Evolutionary conservation across 345 rosid genomes (phyloP).

Genomic region (Gossypium thurberi): DNA sequence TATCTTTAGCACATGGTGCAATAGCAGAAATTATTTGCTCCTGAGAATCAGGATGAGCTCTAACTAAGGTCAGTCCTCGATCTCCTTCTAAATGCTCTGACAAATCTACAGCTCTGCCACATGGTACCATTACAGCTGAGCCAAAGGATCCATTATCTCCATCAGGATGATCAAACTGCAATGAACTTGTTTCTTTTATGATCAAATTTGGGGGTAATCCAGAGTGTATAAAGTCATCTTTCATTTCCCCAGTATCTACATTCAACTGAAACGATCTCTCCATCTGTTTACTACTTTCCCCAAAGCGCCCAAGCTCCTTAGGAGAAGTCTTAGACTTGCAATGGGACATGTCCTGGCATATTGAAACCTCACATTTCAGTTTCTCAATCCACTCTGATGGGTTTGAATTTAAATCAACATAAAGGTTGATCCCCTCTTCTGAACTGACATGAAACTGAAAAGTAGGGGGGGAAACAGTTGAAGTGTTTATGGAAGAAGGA

Average conservation of each 20-base stretch:
- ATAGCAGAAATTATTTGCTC: constrained; percentile 23
- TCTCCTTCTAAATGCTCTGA: constrained; percentile 27
- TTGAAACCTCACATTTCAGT: constrained; percentile 46
- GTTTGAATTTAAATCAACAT: constrained; percentile 59
- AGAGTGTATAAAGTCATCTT: constrained; percentile 22
- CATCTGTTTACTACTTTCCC: constrained; percentile 40
- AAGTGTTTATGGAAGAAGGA: constrained; percentile 16
- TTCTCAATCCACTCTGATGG: constrained; percentile 69
- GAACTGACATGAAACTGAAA: constrained; percentile 66
- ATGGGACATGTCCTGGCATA: constrained; percentile 30
- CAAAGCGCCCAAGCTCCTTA: constrained; percentile 33
- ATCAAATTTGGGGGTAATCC: constrained; percentile 28
- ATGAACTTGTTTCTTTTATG: constrained; percentile 23
- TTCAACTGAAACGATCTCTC: constrained; percentile 22
- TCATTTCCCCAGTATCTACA: constrained; percentile 24
- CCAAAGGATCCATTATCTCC: constrained; percentile 31
- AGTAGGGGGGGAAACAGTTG: constrained; percentile 36
- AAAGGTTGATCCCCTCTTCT: constrained; percentile 72
- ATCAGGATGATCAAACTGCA: constrained; percentile 24
- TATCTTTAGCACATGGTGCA: constrained; percentile 18
- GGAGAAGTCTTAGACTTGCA: constrained; percentile 35
- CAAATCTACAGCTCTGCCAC: constrained; percentile 20
- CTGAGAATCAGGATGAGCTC: constrained; percentile 30
- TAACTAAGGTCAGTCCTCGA: constrained; percentile 23
- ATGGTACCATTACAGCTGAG: constrained; percentile 19